Conservation (phyloP, 2,329 filamentous ascomycete species). For the Colletotrichum filicis region DNA sequence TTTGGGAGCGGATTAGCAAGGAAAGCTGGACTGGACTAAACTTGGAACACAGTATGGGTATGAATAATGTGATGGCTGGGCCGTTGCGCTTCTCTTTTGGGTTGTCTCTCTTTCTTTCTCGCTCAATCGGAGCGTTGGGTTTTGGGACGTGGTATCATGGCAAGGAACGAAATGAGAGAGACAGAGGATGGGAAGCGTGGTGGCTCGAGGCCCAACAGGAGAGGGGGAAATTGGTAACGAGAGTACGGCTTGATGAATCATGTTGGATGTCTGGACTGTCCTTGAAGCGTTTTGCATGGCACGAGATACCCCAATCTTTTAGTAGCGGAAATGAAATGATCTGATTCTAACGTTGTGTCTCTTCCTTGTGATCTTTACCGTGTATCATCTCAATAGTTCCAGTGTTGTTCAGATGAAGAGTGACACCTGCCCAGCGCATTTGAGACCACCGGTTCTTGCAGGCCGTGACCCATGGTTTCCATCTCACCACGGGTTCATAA, state of each 20-base stretch:
- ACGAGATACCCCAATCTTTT: constrained; percentile 34
- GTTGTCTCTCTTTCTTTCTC: not conserved
- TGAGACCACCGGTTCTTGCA: too few relatives aligned
- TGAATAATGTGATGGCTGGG: constrained; percentile 29
- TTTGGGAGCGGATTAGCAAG: not conserved
- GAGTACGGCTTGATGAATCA: constrained; percentile 25
- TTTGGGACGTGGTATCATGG: not conserved
- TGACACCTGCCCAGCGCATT: too few relatives aligned
- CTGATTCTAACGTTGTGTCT: not conserved
- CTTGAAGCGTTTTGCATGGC: constrained; percentile 32
- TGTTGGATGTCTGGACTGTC: constrained; percentile 33
- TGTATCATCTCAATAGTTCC: too few relatives aligned
- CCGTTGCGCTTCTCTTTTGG: constrained; percentile 23
- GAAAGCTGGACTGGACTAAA: constrained; percentile 20
- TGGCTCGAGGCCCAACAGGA: not conserved
- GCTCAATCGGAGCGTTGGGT: not conserved
- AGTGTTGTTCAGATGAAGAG: too few relatives aligned
- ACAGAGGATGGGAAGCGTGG: constrained; percentile 5
- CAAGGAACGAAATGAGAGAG: not conserved
- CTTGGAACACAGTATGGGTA: not conserved
- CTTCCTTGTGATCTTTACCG: not conserved
- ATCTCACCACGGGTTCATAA: too few relatives aligned
- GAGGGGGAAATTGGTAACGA: not conserved
- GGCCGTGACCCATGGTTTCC: too few relatives aligned
- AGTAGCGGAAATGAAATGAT: constrained; percentile 21